phyloP scores from a whole-genome alignment of 2,329 filamentous ascomycete species.

The Sporothrix variecibatus region DNA sequence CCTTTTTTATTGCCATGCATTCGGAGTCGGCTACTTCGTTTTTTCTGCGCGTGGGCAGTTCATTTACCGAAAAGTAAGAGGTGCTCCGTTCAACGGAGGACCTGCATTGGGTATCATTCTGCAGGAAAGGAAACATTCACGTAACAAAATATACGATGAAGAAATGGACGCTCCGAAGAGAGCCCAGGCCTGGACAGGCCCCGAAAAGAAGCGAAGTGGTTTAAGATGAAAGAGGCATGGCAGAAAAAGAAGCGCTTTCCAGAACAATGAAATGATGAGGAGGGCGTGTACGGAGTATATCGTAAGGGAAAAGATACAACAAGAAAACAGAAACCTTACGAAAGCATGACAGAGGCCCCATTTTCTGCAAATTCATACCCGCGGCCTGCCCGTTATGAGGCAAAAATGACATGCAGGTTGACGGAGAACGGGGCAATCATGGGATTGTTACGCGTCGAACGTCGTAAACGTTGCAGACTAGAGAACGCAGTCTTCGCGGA shows the following conservation, averaged over 20 bases:
- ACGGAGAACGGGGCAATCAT: neutral
- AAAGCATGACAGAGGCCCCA: neutral
- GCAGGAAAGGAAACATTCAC: neutral
- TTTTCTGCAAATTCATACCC: neutral
- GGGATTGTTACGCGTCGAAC: too few species aligned
- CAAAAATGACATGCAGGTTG: neutral
- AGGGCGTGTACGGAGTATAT: too few species aligned
- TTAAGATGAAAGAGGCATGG: neutral
- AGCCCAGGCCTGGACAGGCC: neutral
- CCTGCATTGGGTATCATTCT: neutral
- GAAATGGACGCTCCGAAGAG: neutral
- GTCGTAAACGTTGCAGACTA: neutral
- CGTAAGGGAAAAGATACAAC: too few species aligned
- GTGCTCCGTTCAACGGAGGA: conserved; percentile 7
- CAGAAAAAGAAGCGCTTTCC: neutral
- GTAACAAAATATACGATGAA: neutral
- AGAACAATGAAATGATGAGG: too few species aligned
- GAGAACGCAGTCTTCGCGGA: neutral
- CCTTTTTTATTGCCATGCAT: neutral
- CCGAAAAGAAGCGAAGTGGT: neutral
- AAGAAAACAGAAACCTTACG: neutral
- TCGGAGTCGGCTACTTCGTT: neutral
- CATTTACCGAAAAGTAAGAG: neutral
- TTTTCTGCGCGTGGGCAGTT: neutral
- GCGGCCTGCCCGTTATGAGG: neutral